Conservation (phyloP, 2,329 filamentous ascomycete genomes). For the Claviceps spartinae region DNA sequence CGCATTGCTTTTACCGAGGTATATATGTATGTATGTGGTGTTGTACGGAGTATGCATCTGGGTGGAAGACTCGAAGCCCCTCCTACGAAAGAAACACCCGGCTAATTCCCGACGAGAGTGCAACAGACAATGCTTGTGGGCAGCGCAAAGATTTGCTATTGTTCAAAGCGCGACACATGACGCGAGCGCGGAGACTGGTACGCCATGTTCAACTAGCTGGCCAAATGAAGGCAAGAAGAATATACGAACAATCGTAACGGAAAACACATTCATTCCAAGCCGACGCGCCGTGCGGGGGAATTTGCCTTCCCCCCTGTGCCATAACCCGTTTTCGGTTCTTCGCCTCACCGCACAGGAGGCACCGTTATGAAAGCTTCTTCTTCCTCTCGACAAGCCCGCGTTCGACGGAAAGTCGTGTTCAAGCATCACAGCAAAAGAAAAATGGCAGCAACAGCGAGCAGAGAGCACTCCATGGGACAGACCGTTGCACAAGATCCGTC, state of each 20-base stretch:
- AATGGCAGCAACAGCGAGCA: constrained; percentile 4
- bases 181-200: constrained; percentile 1
- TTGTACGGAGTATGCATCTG: neutral
- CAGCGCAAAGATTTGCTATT: neutral
- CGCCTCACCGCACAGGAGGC: neutral
- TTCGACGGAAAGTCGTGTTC: constrained; percentile 6
- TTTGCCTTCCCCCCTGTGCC: neutral
- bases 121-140: constrained; percentile 3
- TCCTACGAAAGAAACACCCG: constrained; percentile 8
- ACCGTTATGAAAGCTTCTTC: constrained; percentile 4
- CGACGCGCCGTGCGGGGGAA: neutral
- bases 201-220: neutral
- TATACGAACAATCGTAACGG: neutral
- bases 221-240: neutral
- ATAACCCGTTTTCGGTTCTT: neutral
- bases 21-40: too few relatives aligned
- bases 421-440: constrained; percentile 3
- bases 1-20: too few relatives aligned
- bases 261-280: constrained; percentile 3
- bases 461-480: neutral
- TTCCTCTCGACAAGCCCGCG: constrained; percentile 4
- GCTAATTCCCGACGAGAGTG: constrained; percentile 10
- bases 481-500: constrained; percentile 8
- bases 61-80: neutral
- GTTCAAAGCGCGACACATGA: constrained; percentile 1